These are phyloP conservation scores for Fonsecaea pedrosoi DNA, from an alignment of 2,329 filamentous ascomycete genomes.

Conservation along the genomic window DNA sequence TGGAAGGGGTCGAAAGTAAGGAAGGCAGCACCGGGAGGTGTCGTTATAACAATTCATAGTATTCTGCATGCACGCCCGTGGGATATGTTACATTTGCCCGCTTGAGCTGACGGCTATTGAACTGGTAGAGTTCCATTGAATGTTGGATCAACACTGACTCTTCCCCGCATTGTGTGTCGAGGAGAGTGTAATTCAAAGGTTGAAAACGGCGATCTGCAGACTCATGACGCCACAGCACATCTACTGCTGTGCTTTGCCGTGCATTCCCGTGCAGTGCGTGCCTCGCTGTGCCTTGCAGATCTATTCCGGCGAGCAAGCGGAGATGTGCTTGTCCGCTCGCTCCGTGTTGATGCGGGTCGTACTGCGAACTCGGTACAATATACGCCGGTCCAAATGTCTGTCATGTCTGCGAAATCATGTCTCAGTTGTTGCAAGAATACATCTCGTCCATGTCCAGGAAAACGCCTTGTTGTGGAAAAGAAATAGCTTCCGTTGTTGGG, in stretches of 20 bases:
- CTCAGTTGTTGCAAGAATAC: not conserved
- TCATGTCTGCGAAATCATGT: not conserved
- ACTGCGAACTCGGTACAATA: not conserved
- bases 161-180: slow-evolving; percentile 2
- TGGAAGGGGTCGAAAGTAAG: not conserved
- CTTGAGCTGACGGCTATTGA: not conserved
- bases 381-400: not conserved
- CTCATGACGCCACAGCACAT: slow-evolving; percentile 9
- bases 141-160: not conserved
- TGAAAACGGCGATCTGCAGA: not conserved
- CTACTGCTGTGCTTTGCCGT: not conserved
- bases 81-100: slow-evolving; percentile 6
- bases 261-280: too few relatives aligned
- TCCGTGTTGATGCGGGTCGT: not conserved
- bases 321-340: not conserved
- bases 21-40: not conserved
- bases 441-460: not conserved
- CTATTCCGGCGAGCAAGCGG: not conserved
- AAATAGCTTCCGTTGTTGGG: not conserved
- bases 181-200: not conserved
- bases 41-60: not conserved
- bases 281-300: slow-evolving; percentile 6
- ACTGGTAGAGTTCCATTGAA: not conserved
- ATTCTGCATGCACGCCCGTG: not conserved
- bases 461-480: not conserved